These are phyloP conservation scores for Rhizopogon roseolus DNA, from an alignment of 768 basidiomycete genomes.

Conservation along the genomic window DNA sequence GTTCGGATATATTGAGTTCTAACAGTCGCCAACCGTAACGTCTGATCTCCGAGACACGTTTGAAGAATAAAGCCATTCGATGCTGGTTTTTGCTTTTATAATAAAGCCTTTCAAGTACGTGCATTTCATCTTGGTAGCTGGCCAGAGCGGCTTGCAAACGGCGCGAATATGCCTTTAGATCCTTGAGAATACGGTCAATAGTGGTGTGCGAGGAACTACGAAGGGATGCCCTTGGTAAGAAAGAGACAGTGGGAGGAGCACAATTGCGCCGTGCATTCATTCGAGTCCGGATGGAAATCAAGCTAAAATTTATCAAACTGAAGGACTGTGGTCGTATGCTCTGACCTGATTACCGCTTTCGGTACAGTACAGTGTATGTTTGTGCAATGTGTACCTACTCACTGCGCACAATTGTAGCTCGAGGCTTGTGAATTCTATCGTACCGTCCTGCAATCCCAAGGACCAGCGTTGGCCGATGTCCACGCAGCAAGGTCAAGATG, in stretches of 20 bases:
- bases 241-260: constrained; percentile 6
- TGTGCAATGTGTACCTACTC: no score
- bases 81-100: constrained; percentile 79
- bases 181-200: constrained; percentile 58
- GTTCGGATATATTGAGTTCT: constrained; percentile 13
- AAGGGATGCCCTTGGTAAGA: constrained; percentile 14
- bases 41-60: constrained; percentile 56
- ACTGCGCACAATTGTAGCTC: no score
- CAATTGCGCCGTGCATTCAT: constrained; percentile 10
- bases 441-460: not conserved
- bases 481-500: constrained; percentile 72
- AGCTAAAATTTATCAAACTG: no score
- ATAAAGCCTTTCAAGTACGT: constrained; percentile 60
- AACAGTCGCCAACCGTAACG: constrained; percentile 34
- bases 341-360: not conserved
- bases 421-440: not conserved
- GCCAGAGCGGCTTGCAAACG: constrained; percentile 42
- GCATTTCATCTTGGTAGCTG: constrained; percentile 40
- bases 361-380: not conserved
- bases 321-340: no score
- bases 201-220: constrained; percentile 25
- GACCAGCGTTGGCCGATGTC: constrained; percentile 27
- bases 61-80: constrained; percentile 54
- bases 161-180: constrained; percentile 51
- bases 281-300: not conserved